Evolutionary conservation across 208 protist species (phyloP).

Genomic region (Trypanosoma melophagium): DNA sequence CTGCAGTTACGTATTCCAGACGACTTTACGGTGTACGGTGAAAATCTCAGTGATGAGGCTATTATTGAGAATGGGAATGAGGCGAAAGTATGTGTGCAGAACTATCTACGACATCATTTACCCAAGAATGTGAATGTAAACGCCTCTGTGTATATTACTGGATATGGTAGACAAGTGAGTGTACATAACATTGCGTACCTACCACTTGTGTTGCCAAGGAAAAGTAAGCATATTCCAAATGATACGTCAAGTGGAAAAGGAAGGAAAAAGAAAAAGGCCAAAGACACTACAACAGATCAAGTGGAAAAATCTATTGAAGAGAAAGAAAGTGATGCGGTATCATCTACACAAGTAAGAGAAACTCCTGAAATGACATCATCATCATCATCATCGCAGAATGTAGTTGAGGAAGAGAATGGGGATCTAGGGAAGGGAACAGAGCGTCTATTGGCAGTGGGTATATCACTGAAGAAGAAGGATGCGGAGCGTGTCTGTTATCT

Average conservation of each 20-base stretch:
- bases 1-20: constrained; percentile 57
- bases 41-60: constrained; percentile 28
- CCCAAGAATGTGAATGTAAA: constrained; percentile 29
- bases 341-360: background rate
- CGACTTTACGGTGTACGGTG: constrained; percentile 66
- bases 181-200: constrained; percentile 74
- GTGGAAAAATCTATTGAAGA: background rate
- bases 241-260: background rate
- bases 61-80: constrained; percentile 52
- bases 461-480: constrained; percentile 81
- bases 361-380: constrained; percentile 1
- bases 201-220: constrained; percentile 36
- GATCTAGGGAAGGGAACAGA: constrained; percentile 15
- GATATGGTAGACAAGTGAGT: constrained; percentile 45
- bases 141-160: constrained; percentile 51
- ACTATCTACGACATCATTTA: constrained; percentile 46
- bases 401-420: background rate
- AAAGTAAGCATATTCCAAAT: background rate
- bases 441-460: constrained; percentile 51
- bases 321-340: background rate
- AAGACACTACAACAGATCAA: background rate
- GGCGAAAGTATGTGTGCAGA: constrained; percentile 51
- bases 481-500: constrained; percentile 77
- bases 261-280: constrained; percentile 16
- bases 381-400: background rate